These are phyloP conservation scores for Mariannaea elegans DNA, from an alignment of 2,329 filamentous ascomycete species.

Conservation along the genomic window DNA sequence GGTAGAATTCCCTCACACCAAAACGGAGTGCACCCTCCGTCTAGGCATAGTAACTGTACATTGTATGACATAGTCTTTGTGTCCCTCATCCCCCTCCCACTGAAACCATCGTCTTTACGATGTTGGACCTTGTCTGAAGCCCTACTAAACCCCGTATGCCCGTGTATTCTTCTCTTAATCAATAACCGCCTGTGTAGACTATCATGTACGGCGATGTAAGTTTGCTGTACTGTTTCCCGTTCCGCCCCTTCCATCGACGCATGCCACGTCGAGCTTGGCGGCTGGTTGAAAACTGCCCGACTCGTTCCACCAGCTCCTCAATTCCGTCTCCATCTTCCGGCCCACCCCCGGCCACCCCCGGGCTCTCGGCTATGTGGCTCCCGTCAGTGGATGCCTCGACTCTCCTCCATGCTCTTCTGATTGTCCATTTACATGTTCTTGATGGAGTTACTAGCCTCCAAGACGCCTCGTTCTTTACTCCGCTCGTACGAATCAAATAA, in stretches of 20 bases:
- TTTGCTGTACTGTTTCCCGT: conserved; percentile 9
- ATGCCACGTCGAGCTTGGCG: conserved; percentile 39
- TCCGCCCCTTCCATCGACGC: conserved; percentile 29
- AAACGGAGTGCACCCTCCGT: not conserved
- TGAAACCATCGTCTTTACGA: too few relatives aligned
- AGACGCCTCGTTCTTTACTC: not conserved
- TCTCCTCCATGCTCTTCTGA: not conserved
- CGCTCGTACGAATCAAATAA: not conserved
- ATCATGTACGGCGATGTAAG: not conserved
- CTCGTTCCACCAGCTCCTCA: conserved; percentile 35
- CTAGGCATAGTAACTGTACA: not conserved
- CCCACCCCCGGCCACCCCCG: conserved; percentile 6
- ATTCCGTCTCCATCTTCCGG: conserved; percentile 28
- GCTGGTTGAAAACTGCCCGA: conserved; percentile 35
- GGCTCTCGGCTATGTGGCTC: conserved; percentile 9
- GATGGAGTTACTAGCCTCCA: not conserved
- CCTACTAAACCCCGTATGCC: not conserved
- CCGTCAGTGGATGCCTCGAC: not conserved
- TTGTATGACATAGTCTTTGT: too few relatives aligned
- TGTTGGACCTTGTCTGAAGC: too few relatives aligned
- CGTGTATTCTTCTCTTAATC: too few relatives aligned
- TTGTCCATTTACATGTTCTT: not conserved
- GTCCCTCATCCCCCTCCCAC: too few relatives aligned
- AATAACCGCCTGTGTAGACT: too few relatives aligned
- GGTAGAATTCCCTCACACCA: conserved; percentile 18